A percentile compares a stretch with the other conserved stretches of the same genome.
Conservation (phyloP, 306 rosid species). For the Ammopiptanthus mongolicus region DNA sequence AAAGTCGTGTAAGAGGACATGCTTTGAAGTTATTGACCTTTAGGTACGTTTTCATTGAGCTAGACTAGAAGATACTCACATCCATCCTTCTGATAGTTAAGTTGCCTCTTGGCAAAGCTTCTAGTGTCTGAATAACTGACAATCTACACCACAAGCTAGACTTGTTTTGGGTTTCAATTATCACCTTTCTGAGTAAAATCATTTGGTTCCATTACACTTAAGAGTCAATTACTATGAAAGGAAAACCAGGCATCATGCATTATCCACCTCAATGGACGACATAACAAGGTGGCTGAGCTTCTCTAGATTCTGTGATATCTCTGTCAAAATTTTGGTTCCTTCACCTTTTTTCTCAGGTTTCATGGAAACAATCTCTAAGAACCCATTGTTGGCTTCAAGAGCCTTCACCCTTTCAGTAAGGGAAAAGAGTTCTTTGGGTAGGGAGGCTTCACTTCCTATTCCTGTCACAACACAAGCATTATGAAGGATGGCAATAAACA, state of each 20-base stretch:
- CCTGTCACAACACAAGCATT: conserved; percentile 32
- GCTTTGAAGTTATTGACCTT: conserved; percentile 15
- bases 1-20: conserved; percentile 17
- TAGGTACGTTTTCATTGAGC: not conserved
- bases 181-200: conserved; percentile 5
- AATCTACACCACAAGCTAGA: conserved; percentile 15
- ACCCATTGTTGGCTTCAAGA: conserved; percentile 43
- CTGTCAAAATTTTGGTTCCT: conserved; percentile 44
- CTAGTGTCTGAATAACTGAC: not conserved
- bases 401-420: conserved; percentile 48
- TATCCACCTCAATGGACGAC: conserved; percentile 16
- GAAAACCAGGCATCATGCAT: not conserved
- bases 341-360: conserved; percentile 38
- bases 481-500: not conserved
- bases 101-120: conserved; percentile 1
- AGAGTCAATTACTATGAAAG: not conserved
- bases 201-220: not conserved
- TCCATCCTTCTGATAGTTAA: conserved; percentile 15
- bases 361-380: conserved; percentile 38
- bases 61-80: not conserved
- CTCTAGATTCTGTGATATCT: conserved; percentile 42
- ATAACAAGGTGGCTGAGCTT: conserved; percentile 40
- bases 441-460: conserved; percentile 32
- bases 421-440: conserved; percentile 27
- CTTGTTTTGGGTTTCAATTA: not conserved